Conservation (phyloP, 148 eudicot genomes). For the Silene latifolia region DNA sequence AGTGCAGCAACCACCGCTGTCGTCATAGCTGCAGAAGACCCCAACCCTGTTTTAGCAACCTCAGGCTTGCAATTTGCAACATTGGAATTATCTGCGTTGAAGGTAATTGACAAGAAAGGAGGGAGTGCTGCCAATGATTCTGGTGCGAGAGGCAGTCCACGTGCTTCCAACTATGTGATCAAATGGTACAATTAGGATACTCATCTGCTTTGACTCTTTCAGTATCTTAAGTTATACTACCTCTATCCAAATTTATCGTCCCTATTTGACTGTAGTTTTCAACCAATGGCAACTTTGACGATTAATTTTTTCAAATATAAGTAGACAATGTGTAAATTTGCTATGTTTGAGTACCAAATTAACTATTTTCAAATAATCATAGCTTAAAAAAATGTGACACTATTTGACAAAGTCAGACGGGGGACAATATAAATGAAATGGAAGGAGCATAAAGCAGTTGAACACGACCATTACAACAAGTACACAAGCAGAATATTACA, state of each 20-base stretch:
- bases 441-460: too few relatives aligned
- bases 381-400: too few relatives aligned
- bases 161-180: conserved; percentile 74
- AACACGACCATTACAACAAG: too few relatives aligned
- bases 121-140: conserved; percentile 80
- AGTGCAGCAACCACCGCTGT: conserved; percentile 95
- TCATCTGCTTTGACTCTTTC: neutral
- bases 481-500: too few relatives aligned
- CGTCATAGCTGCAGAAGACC: conserved; percentile 99
- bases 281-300: neutral
- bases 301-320: neutral
- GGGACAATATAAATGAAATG: too few relatives aligned
- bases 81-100: conserved; percentile 56
- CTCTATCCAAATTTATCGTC: neutral
- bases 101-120: conserved; percentile 77
- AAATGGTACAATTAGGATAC: neutral
- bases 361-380: neutral
- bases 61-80: conserved; percentile 71
- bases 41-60: conserved; percentile 98
- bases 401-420: too few relatives aligned
- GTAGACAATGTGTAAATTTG: neutral
- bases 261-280: neutral
- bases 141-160: conserved; percentile 70
- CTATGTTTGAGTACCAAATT: neutral
- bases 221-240: neutral